A percentile compares a stretch with the other conserved stretches of the same genome.
phyloP scores from a whole-genome alignment of 805 yeast species.

The Metschnikowia borealis region DNA sequence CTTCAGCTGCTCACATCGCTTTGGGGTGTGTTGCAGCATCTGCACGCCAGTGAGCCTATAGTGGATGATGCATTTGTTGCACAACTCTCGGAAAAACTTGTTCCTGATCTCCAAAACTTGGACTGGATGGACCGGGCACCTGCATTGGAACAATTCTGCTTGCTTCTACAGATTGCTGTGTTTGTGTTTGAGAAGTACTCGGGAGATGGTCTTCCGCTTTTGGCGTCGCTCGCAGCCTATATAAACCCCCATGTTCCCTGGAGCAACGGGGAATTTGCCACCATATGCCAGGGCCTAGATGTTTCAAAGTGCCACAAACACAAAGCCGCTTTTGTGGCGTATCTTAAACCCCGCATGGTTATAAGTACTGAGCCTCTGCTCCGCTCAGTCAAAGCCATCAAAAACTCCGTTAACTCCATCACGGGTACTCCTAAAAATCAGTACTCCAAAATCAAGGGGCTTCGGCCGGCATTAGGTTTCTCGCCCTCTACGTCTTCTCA shows the following conservation, averaged over 20 bases:
- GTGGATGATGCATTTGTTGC: slow-evolving; percentile 1
- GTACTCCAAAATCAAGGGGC: slow-evolving; percentile 5
- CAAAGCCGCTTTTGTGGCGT: background rate
- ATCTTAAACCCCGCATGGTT: background rate
- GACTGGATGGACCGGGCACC: slow-evolving; percentile 6
- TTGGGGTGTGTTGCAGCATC: background rate
- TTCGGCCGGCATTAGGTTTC: slow-evolving; percentile 19
- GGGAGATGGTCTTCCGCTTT: slow-evolving; percentile 5
- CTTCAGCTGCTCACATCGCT: background rate
- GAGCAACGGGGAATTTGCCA: slow-evolving; percentile 14
- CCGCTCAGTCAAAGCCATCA: slow-evolving; percentile 3
- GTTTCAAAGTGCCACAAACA: background rate
- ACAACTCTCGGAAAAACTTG: slow-evolving; percentile 1
- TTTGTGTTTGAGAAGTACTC: slow-evolving; percentile 2
- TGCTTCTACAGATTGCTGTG: slow-evolving; percentile 9
- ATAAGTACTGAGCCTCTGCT: background rate
- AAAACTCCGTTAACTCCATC: too few species aligned
- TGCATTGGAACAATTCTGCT: background rate
- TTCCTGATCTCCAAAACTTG: background rate
- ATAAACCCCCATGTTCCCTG: slow-evolving; percentile 31
- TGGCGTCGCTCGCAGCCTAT: slow-evolving; percentile 17
- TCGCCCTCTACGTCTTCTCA: slow-evolving; percentile 10
- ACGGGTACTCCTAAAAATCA: too few species aligned
- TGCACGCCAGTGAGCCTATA: background rate
- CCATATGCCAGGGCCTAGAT: background rate